phyloP scores from a whole-genome alignment of 208 protist genomes.

The Trypanosoma platydactyli region DNA sequence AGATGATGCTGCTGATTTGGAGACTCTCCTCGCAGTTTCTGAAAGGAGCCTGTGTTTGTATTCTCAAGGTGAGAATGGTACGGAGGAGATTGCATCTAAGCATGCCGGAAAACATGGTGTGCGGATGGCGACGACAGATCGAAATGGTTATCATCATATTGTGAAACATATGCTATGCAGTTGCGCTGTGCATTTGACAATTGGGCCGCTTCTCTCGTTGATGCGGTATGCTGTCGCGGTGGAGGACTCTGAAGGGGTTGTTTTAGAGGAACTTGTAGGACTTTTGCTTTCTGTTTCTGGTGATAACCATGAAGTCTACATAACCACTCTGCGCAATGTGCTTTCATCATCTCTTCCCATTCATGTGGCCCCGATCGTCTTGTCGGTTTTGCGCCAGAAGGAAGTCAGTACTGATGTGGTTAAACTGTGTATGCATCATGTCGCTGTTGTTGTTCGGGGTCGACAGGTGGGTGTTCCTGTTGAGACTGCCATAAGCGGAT shows the following conservation, averaged over 20 bases:
- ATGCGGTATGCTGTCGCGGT: slow-evolving; percentile 21
- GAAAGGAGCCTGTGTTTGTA: slow-evolving; percentile 15
- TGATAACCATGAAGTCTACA: slow-evolving; percentile 6
- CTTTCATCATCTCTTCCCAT: slow-evolving; percentile 24
- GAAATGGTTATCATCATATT: slow-evolving; percentile 25
- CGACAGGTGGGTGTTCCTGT: slow-evolving; percentile 19
- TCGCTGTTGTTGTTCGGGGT: slow-evolving; percentile 36
- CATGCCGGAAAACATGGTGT: not conserved
- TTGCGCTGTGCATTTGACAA: slow-evolving; percentile 6
- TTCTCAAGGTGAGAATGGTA: not conserved
- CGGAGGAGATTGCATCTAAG: not conserved
- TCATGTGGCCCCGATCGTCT: slow-evolving; percentile 24
- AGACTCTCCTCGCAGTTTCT: slow-evolving; percentile 7
- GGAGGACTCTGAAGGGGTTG: slow-evolving; percentile 25
- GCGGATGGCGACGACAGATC: not conserved
- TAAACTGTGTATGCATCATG: slow-evolving; percentile 49
- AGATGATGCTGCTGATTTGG: slow-evolving; percentile 4
- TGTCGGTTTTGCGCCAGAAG: slow-evolving; percentile 30
- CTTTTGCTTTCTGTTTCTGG: slow-evolving; percentile 4
- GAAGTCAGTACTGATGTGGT: slow-evolving; percentile 30
- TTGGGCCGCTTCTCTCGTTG: slow-evolving; percentile 8
- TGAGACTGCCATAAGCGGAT: slow-evolving; percentile 24
- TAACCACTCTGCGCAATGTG: slow-evolving; percentile 13
- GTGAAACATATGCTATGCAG: slow-evolving; percentile 18
- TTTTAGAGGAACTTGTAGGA: slow-evolving; percentile 23